phyloP scores from a whole-genome alignment of 192 early-diverging fungal genomes.

The Coemansia sp. region DNA sequence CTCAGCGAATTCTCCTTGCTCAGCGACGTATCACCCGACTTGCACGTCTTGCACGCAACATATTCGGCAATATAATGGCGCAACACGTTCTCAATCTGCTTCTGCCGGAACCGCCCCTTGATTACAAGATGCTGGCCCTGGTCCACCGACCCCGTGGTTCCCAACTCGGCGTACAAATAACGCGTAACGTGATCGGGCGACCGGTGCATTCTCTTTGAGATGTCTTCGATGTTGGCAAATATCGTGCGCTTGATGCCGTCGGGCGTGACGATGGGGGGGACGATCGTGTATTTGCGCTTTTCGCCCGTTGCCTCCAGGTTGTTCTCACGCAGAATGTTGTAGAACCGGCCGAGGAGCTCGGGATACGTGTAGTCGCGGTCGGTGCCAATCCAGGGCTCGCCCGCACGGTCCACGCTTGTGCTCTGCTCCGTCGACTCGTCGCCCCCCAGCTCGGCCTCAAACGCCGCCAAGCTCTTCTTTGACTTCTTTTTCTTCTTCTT shows the following conservation, averaged over 20 bases:
- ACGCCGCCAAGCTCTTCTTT: conserved; percentile 82
- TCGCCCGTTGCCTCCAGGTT: conserved; percentile 92
- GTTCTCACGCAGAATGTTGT: conserved; percentile 85
- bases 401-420: conserved; percentile 39
- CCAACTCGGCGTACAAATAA: conserved; percentile 98
- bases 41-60: conserved; percentile 99
- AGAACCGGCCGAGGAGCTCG: conserved; percentile 89
- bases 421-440: conserved; percentile 57
- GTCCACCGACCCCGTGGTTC: conserved; percentile 95
- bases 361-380: conserved; percentile 93
- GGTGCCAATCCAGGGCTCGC: conserved; percentile 82
- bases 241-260: conserved; percentile 96
- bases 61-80: conserved; percentile 98
- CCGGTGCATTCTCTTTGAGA: conserved; percentile 92
- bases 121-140: conserved; percentile 87
- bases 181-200: conserved; percentile 95
- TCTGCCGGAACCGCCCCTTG: conserved; percentile 97
- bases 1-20: conserved; percentile 94
- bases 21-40: conserved; percentile 88
- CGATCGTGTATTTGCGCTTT: conserved; percentile 92
- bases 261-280: conserved; percentile 83
- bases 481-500: conserved; percentile 67
- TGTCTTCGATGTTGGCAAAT: conserved; percentile 96
- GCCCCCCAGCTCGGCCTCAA: conserved; percentile 74
- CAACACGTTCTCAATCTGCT: conserved; percentile 97